Conservation (phyloP, 2,329 filamentous ascomycete species). For the Xylariales sp. region DNA sequence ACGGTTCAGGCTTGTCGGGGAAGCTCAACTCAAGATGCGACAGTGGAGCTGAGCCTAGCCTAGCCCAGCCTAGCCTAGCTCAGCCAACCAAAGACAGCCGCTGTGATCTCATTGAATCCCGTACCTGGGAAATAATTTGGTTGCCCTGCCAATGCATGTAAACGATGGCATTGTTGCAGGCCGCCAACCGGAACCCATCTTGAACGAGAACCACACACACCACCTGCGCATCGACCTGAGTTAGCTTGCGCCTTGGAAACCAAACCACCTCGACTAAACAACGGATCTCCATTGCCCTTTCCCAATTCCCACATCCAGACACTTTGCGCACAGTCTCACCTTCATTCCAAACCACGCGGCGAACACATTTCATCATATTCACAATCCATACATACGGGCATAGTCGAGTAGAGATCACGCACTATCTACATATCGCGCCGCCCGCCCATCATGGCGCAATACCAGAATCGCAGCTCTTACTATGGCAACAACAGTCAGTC, state of each 20-base stretch:
- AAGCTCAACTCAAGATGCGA: too few species aligned
- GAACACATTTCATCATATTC: too few species aligned
- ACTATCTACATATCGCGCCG: too few species aligned
- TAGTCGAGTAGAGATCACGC: too few species aligned
- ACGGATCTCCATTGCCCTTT: not conserved
- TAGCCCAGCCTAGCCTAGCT: too few species aligned
- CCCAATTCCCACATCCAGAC: too few species aligned
- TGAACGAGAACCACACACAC: too few species aligned
- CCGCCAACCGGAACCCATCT: constrained; percentile 6
- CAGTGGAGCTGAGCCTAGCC: not conserved
- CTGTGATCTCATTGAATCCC: too few species aligned
- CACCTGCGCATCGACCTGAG: not conserved
- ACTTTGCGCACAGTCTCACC: not conserved
- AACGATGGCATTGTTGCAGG: constrained; percentile 3
- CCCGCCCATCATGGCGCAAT: constrained; percentile 41
- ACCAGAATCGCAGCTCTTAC: constrained; percentile 51
- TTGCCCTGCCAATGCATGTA: constrained; percentile 8
- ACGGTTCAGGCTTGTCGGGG: not conserved
- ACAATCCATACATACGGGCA: too few species aligned
- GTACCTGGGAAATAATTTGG: too few species aligned
- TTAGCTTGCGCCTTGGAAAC: not conserved
- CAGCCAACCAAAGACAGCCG: too few species aligned
- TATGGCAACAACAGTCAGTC: constrained; percentile 32
- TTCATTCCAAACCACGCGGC: not conserved
- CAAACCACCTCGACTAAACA: constrained; percentile 1